Evolutionary conservation across 306 rosid species (phyloP).

Genomic region (Delonix regia): DNA sequence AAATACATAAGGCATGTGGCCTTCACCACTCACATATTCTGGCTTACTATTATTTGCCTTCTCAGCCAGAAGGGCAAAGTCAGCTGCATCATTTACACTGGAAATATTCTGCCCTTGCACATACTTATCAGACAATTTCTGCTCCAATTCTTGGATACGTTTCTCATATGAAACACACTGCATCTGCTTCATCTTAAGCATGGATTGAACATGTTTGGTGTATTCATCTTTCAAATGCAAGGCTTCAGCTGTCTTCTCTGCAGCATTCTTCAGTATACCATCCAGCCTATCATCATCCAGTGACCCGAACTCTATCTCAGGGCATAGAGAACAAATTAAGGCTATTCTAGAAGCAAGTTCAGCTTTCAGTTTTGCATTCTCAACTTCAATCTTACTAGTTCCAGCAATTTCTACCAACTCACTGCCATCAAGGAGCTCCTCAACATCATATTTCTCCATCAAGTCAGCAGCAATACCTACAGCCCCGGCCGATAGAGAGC

Average conservation of each 20-base stretch:
- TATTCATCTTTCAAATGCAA: constrained; percentile 90
- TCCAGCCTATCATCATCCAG: constrained; percentile 74
- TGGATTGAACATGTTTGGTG: constrained; percentile 68
- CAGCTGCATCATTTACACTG: constrained; percentile 47
- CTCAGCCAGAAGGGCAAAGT: constrained; percentile 55
- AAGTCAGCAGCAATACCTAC: constrained; percentile 54
- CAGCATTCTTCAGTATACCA: constrained; percentile 67
- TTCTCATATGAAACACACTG: constrained; percentile 87
- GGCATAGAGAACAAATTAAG: constrained; percentile 69
- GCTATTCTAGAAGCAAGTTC: constrained; percentile 95
- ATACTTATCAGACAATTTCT: constrained; percentile 79
- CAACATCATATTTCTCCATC: constrained; percentile 58
- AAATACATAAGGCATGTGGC: constrained; percentile 58
- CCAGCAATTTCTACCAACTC: constrained; percentile 94
- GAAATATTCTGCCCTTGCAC: constrained; percentile 67
- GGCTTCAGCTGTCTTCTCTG: constrained; percentile 89
- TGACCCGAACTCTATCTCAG: constrained; percentile 63
- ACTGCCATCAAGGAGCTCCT: constrained; percentile 69
- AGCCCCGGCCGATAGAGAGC: constrained; percentile 64
- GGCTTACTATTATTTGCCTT: constrained; percentile 58
- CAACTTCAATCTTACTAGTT: constrained; percentile 94
- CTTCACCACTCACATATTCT: constrained; percentile 52
- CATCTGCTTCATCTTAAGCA: constrained; percentile 80
- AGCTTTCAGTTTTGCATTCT: constrained; percentile 97
- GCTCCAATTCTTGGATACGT: constrained; percentile 94